Base-by-base conservation (phyloP, 1,139 yeast species). In the Hanseniaspora uvarum region DNA sequence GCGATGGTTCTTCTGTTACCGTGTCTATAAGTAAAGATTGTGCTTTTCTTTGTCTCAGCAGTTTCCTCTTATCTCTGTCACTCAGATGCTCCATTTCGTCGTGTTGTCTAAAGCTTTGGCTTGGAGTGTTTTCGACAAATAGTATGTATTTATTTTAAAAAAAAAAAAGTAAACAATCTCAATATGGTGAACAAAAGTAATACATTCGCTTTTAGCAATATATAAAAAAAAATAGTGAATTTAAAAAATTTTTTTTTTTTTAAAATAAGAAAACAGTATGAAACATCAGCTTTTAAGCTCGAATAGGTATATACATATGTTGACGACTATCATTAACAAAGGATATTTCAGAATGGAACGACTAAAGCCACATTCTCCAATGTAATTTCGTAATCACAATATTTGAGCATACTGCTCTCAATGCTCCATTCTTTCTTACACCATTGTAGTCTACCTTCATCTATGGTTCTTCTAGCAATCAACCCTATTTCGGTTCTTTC, bases 301-400 rank as follows among this genome's bases (percentile, higher is more conserved):
- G 16, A 34, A n/a, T n/a, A 5, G 33, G 14, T 10, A 6, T 28
- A 10, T 28, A 28, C 11, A 3, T n/a, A n/a, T n/a, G n/a, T n/a
- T n/a, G n/a, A n/a, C 7, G 4, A 6, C 8, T 6, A 10, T 28
- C 31, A 28, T 28, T 28, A 10, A 28, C 8, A 26, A 26, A 26
- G 8, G 28, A 28, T 28, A 28, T 28, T 10, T 28, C 31, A 19
- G 26, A 38, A 51, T 8, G 54, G 49, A 37, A 65, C 72, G 11
- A 78, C 61, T 59, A 86, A 66, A 57, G 88, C 82, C 16, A 76
- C 80, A 63, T 87, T 86, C 65, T 87, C 96, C 52, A 81, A 67
- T 4, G 94, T 84, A 1, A 79, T 71, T 1, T 73, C 76, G 18
- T 68, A 64, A 1, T 74, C 73, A 5, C 81, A 82, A 63, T 87